Base-by-base conservation (phyloP, 1,139 yeast genomes). In the Saccharomyces hybrid region DNA sequence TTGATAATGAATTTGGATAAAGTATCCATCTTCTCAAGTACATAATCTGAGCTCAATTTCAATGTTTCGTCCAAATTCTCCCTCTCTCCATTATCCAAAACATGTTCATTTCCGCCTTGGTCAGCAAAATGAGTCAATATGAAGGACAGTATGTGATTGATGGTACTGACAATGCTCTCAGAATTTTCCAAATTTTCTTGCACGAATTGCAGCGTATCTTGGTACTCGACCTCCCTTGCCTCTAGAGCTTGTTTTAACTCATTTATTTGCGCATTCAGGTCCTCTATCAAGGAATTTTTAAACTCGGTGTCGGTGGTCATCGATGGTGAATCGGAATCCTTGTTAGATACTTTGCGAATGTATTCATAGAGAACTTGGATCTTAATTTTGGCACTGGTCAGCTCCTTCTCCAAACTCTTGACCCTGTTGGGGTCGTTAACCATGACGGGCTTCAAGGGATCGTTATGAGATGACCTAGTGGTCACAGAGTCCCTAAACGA, bases 1-100 rank as follows among this genome's bases (percentile, higher is more conserved):
- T 66, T 70, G 41, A 56, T 59, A 4, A 69, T 49, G 4, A 70
- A 62, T 3, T 65, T 56, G 4, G 61, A 59, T 8, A 70, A 56
- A 3, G 71, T 69, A 50, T 66, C 65, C 50, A 72, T 57, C 56
- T 71, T 72, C 1, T 70, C 67, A 54, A 70, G 69, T 1, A 70
- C 53, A n/a, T 69, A 70, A n/a, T 58, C 62, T 1, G 73, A 59
- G 1, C 65, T 59, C 38, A 64, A 57, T 16, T 62, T 60, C 46
- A 63, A 64, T 0, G 75, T 70, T 34, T 65, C 68, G 14, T 58
- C 50, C 1, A 71, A 55, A 3, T 66, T 67, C 11, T 61, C 61
- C 3, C 63, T 61, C 46, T 72, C 72, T 11, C 67, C 70, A 7
- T 58, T 64, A 2, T 62, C 52, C 13, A 61, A 42, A n/a, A 64